These are phyloP conservation scores for Mycena filopes DNA, from an alignment of 768 basidiomycete species.

Conservation along the genomic window DNA sequence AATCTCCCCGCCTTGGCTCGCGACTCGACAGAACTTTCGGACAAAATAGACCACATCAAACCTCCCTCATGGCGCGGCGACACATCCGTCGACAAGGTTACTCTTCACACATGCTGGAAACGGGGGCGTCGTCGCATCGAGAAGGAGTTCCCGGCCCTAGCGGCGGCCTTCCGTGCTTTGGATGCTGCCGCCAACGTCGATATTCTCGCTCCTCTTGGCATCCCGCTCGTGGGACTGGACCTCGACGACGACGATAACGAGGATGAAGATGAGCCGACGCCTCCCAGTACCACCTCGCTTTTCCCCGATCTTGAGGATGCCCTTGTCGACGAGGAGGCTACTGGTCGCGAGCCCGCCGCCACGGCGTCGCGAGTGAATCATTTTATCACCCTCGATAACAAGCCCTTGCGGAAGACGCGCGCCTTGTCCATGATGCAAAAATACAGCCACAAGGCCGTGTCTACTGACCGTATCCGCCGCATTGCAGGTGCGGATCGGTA, in stretches of 20 bases:
- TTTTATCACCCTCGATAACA: not conserved
- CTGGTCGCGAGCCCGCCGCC: too few species aligned
- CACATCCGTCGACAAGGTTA: conserved; percentile 36
- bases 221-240: not conserved
- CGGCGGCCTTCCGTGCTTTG: not conserved
- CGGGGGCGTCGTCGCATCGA: conserved; percentile 28
- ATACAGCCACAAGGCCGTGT: not conserved
- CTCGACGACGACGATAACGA: conserved; percentile 15
- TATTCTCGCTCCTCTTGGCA: conserved; percentile 1
- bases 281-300: not conserved
- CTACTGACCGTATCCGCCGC: not conserved
- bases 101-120: conserved; percentile 44
- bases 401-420: not conserved
- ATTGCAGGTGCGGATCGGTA: conserved; percentile 2
- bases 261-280: not conserved
- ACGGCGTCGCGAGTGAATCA: not conserved
- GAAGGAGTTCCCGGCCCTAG: not conserved
- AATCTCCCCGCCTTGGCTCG: not conserved
- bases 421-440: conserved; percentile 11
- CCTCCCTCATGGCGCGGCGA: conserved; percentile 49
- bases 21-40: not conserved
- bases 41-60: conserved; percentile 45
- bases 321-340: not conserved
- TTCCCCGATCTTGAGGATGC: conserved; percentile 15
- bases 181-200: not conserved